Evolutionary conservation across 2,329 filamentous ascomycete genomes (phyloP).

Genomic region (Zymoseptoria crescenta): DNA sequence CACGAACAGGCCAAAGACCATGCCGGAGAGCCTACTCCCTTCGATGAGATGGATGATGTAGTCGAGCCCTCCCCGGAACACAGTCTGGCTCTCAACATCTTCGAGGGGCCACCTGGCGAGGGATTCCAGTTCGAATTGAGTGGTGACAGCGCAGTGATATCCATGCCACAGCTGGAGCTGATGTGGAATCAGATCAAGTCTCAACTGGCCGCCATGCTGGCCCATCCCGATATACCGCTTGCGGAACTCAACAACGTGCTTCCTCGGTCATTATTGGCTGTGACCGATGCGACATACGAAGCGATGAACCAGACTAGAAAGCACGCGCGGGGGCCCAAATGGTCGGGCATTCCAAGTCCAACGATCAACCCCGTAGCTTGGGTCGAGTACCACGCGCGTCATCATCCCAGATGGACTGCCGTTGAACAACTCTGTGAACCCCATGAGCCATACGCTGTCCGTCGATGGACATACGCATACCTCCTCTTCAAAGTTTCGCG

Average conservation of each 20-base stretch:
- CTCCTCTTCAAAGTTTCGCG: background rate
- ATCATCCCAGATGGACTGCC: constrained; percentile 9
- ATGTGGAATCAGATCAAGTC: background rate
- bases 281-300: background rate
- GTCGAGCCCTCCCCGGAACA: background rate
- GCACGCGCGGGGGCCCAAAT: background rate
- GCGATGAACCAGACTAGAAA: background rate
- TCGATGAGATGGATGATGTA: background rate
- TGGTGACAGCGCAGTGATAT: constrained; percentile 2
- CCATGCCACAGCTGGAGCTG: constrained; percentile 1
- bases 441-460: background rate
- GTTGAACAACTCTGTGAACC: constrained; percentile 5
- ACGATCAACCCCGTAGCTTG: background rate
- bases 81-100: background rate
- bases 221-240: constrained; percentile 1
- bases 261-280: background rate
- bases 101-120: background rate
- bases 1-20: background rate
- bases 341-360: background rate
- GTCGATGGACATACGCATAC: background rate
- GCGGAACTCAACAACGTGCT: constrained; percentile 2
- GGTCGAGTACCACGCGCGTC: constrained; percentile 8
- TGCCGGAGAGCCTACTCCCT: too few species aligned
- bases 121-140: background rate
- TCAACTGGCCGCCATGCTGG: constrained; percentile 4